Evolutionary conservation across 352 stramenopile species (phyloP).

Genomic region (Phytophthora constricta): DNA sequence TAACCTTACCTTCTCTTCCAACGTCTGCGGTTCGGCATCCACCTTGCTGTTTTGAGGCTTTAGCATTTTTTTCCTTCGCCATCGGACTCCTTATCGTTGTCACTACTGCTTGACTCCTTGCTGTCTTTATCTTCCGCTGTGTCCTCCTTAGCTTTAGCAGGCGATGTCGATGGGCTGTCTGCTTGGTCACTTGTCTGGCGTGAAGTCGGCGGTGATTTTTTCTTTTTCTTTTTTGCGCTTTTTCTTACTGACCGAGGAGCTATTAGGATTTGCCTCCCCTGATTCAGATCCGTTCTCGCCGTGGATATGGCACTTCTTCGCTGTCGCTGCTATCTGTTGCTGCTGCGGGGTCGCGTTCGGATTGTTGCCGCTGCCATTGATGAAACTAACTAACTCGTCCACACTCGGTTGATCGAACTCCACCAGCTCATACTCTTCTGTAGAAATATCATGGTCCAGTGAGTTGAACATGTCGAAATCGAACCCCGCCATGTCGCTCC

Average conservation of each 20-base stretch:
- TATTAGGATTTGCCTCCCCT: conserved; percentile 30
- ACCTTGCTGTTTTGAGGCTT: conserved; percentile 18
- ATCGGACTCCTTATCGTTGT: conserved; percentile 35
- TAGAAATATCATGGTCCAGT: conserved; percentile 78
- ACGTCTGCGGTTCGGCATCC: conserved; percentile 20
- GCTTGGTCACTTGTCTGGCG: conserved; percentile 19
- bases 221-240: conserved; percentile 82
- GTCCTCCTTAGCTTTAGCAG: conserved; percentile 10
- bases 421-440: conserved; percentile 79
- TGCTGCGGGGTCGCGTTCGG: conserved; percentile 31
- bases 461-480: conserved; percentile 85
- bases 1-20: conserved; percentile 74
- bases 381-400: conserved; percentile 83
- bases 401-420: conserved; percentile 86
- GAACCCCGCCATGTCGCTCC: conserved; percentile 66
- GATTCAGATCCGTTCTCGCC: conserved; percentile 36
- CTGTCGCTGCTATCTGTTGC: conserved; percentile 25
- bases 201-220: conserved; percentile 50
- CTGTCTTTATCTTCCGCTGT: conserved; percentile 5
- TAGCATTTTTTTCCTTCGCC: conserved; percentile 27
- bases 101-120: conserved; percentile 35
- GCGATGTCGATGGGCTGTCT: conserved; percentile 8
- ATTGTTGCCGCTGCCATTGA: conserved; percentile 61
- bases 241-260: conserved; percentile 47
- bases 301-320: conserved; percentile 34